phyloP scores from a whole-genome alignment of 768 basidiomycete genomes.

The Phaffia tasmanica region DNA sequence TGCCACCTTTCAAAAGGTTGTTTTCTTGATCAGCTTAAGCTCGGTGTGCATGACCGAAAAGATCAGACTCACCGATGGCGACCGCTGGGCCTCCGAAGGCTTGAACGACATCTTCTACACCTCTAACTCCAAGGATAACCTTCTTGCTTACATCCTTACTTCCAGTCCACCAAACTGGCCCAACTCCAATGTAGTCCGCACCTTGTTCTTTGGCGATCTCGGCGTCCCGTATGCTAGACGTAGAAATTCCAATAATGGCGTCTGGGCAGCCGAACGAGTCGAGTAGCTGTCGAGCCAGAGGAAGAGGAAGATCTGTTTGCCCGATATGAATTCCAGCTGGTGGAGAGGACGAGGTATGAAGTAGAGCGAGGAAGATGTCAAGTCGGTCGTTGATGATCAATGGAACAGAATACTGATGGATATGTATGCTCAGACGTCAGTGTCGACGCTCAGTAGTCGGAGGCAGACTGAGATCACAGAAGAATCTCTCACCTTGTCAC shows the following conservation, averaged over 20 bases:
- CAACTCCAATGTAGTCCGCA: constrained; percentile 80
- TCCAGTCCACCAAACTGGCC: constrained; percentile 66
- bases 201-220: constrained; percentile 49
- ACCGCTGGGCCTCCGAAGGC: constrained; percentile 61
- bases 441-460: too few relatives aligned
- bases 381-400: constrained; percentile 62
- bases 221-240: constrained; percentile 58
- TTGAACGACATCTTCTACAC: constrained; percentile 56
- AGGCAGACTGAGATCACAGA: too few relatives aligned
- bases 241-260: constrained; percentile 69
- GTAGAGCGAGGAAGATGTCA: constrained; percentile 63
- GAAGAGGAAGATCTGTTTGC: constrained; percentile 70
- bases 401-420: constrained; percentile 54
- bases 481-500: constrained; percentile 43
- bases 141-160: constrained; percentile 58
- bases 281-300: constrained; percentile 55
- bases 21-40: not conserved
- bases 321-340: constrained; percentile 72
- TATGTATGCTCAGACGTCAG: not conserved
- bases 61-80: constrained; percentile 58
- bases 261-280: constrained; percentile 42
- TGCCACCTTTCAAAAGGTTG: constrained; percentile 55
- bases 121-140: constrained; percentile 55
- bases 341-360: constrained; percentile 4
- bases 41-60: not conserved